These are phyloP conservation scores for Trichoderma arundinaceum DNA, from an alignment of 2,329 filamentous ascomycete species.

Conservation along the genomic window DNA sequence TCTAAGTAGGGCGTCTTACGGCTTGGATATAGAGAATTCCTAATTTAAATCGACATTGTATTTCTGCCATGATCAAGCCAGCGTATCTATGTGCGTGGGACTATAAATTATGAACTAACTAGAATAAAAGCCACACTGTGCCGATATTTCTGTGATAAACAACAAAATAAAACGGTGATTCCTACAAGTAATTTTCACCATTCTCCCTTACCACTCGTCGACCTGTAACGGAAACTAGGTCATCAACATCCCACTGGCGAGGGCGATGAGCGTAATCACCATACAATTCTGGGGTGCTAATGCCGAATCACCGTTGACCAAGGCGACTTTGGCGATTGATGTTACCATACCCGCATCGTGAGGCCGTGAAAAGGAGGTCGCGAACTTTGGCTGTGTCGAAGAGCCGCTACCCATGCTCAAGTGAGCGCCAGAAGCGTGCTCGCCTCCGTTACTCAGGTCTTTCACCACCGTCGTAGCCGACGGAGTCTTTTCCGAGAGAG, in stretches of 20 bases:
- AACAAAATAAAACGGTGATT: constrained; percentile 32
- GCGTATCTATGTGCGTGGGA: constrained; percentile 27
- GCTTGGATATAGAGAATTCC: neutral
- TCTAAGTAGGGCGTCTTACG: constrained; percentile 38
- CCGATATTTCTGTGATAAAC: constrained; percentile 34
- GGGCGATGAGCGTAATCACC: neutral
- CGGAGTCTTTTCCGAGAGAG: constrained; percentile 33
- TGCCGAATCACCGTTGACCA: constrained; percentile 7
- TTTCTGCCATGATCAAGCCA: constrained; percentile 24
- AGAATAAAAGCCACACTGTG: constrained; percentile 33
- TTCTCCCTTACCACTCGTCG: neutral
- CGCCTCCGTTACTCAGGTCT: neutral
- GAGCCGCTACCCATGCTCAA: neutral
- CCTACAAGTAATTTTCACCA: constrained; percentile 1
- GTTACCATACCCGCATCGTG: neutral
- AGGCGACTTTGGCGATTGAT: neutral
- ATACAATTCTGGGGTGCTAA: neutral
- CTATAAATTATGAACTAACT: constrained; percentile 34
- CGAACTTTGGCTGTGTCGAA: neutral
- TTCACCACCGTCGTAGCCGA: constrained; percentile 17
- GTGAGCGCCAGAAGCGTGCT: neutral
- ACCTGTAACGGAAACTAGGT: neutral
- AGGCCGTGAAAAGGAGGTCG: neutral
- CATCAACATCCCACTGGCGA: neutral
- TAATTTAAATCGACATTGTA: constrained; percentile 11